Percentiles rank a stretch among this genome's conserved stretches.
phyloP scores from a whole-genome alignment of 352 stramenopile genomes.

The Phytophthora vignae region DNA sequence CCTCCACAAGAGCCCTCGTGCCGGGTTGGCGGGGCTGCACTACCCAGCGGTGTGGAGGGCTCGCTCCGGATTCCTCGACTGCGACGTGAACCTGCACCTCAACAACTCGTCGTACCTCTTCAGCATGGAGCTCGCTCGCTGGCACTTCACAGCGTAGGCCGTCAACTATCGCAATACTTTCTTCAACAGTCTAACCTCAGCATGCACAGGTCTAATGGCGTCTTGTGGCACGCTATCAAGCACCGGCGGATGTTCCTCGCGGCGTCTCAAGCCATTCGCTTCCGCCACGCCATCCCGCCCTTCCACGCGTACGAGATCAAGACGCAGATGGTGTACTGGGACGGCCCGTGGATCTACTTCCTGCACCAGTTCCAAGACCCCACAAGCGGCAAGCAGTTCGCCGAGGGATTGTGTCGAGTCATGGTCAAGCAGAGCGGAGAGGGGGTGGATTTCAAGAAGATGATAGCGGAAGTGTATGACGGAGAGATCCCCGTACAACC shows the following conservation, averaged over 20 bases:
- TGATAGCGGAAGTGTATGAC: slow-evolving; percentile 40
- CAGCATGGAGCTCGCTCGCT: slow-evolving; percentile 88
- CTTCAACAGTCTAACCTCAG: not conserved
- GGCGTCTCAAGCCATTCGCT: slow-evolving; percentile 66
- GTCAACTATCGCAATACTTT: not conserved
- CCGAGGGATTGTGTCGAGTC: slow-evolving; percentile 53
- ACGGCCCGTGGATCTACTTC: slow-evolving; percentile 69
- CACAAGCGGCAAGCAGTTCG: slow-evolving; percentile 56
- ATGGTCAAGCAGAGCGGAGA: slow-evolving; percentile 39
- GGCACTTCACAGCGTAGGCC: slow-evolving; percentile 81
- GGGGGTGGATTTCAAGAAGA: slow-evolving; percentile 32
- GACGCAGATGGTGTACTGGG: slow-evolving; percentile 54
- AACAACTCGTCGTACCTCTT: slow-evolving; percentile 90
- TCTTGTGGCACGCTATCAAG: slow-evolving; percentile 68
- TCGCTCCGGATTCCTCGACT: slow-evolving; percentile 79
- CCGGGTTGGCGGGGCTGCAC: slow-evolving; percentile 59
- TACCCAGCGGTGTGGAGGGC: slow-evolving; percentile 82
- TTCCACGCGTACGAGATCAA: slow-evolving; percentile 69
- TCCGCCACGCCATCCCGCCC: slow-evolving; percentile 55
- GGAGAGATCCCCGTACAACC: slow-evolving; percentile 30
- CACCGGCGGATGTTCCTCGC: slow-evolving; percentile 69
- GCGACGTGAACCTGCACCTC: slow-evolving; percentile 86
- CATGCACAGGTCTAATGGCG: slow-evolving; percentile 39
- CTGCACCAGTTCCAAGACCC: slow-evolving; percentile 70
- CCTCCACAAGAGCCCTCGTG: slow-evolving; percentile 56